These are phyloP conservation scores for Globisporangium recalcitrans DNA, from an alignment of 352 stramenopile genomes.

Conservation along the genomic window DNA sequence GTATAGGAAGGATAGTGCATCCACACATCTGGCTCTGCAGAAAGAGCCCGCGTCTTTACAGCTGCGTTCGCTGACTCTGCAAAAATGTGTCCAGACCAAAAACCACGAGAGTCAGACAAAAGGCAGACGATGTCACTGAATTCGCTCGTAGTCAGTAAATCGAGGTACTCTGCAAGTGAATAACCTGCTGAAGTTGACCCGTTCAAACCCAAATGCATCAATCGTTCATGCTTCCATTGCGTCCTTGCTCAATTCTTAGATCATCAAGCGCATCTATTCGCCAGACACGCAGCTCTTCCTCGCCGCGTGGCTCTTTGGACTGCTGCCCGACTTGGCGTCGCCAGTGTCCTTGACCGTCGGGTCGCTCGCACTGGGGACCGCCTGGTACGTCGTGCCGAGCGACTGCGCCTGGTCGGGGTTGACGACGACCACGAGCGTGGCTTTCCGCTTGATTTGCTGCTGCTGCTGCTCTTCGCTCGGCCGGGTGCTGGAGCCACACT, in stretches of 20 bases:
- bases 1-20: slow-evolving; percentile 1
- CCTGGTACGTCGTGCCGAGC: slow-evolving; percentile 25
- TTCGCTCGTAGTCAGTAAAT: not conserved
- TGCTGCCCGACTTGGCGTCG: not conserved
- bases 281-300: slow-evolving; percentile 8
- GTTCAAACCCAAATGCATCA: not conserved
- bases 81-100: slow-evolving; percentile 2
- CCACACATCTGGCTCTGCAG: not conserved
- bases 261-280: too few relatives aligned
- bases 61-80: not conserved
- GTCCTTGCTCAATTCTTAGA: not conserved
- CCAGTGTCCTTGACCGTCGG: not conserved
- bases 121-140: not conserved
- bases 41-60: slow-evolving; percentile 4
- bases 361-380: not conserved
- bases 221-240: not conserved
- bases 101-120: not conserved
- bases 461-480: not conserved
- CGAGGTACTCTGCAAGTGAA: not conserved
- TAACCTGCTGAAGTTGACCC: not conserved
- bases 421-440: slow-evolving; percentile 34
- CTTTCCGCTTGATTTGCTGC: slow-evolving; percentile 3
- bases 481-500: slow-evolving; percentile 7
- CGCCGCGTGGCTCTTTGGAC: not conserved
- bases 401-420: slow-evolving; percentile 34